Base-by-base conservation (phyloP, 208 protist species). In the Trypanosoma cruzi region DNA sequence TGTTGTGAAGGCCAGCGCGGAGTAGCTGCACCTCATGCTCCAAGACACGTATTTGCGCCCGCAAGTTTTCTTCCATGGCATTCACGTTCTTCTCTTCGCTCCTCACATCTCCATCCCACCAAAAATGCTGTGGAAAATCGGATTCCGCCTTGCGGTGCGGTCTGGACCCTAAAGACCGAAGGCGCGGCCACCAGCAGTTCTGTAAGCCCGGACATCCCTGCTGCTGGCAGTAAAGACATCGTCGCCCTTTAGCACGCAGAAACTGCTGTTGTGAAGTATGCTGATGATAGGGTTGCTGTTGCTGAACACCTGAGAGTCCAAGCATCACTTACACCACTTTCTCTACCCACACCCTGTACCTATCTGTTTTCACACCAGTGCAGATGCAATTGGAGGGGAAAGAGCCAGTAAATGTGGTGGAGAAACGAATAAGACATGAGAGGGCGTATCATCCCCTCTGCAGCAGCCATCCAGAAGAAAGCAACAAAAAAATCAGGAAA, bases 1-100 rank as follows among this genome's bases (percentile, higher is more conserved):
- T 2, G 14, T 64, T 29, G 0, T 34, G 13, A 34, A 61, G 29
- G n/a, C 42, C 61, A 57, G 48, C 26, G 10, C 82, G 82, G 16
- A 92, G 78, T 0, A 86, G 59, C 20, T 73, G 67, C 52, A 89
- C 83, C 48, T 89, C 82, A 18, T 80, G 75, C 70, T 92, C 80
- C 29, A 89, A 73, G 20, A 86, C 71, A 36, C 80, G 77, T 26
- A 88, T 79, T 64, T 92, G 86, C 14, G 82, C 61, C 28, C 79
- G 67, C 4, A 88, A 58, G 55, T 92, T 78, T 10, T 77, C 65
- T 16, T 79, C 74, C 29, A 75, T 2, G 5, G 42, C 69, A 53
- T 37, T 36, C 32, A 22, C 16, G 36, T 57, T 56, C 46, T 57
- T 22, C 34, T 53, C 32, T 54, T 48, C 29, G 49, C 42, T 56